These are phyloP conservation scores for Wickerhamiella nectarea DNA, from an alignment of 805 yeast species.

Conservation along the genomic window DNA sequence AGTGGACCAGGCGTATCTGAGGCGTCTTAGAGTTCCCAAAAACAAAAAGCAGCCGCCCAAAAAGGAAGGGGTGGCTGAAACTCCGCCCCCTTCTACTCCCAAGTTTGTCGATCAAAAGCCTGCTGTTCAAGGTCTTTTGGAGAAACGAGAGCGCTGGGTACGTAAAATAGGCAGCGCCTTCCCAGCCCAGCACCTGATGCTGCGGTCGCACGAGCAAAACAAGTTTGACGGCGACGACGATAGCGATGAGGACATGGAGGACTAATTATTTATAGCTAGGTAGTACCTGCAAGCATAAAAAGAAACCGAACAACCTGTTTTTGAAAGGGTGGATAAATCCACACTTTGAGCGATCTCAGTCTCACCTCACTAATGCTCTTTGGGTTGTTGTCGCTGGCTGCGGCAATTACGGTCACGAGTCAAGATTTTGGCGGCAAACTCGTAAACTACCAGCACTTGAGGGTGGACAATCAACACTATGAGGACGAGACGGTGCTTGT, in stretches of 20 bases:
- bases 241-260: conserved; percentile 29
- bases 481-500: conserved; percentile 55
- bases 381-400: conserved; percentile 1
- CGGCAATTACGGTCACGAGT: conserved; percentile 3
- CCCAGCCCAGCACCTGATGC: conserved; percentile 50
- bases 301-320: too few relatives aligned
- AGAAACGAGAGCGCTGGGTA: conserved; percentile 82
- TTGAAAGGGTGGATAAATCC: too few relatives aligned
- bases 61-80: not conserved
- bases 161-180: conserved; percentile 80
- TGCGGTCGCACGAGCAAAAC: conserved; percentile 53
- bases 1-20: conserved; percentile 84
- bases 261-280: conserved; percentile 14
- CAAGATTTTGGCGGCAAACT: conserved; percentile 38
- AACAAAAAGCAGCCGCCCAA: conserved; percentile 38
- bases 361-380: not conserved
- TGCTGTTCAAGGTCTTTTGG: conserved; percentile 65
- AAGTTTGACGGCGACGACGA: conserved; percentile 40
- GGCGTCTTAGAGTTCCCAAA: conserved; percentile 63
- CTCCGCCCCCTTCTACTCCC: conserved; percentile 2
- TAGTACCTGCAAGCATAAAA: too few relatives aligned
- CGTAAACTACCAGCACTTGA: conserved; percentile 45
- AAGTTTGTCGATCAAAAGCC: conserved; percentile 52
- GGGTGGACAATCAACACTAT: conserved; percentile 32
- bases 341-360: too few relatives aligned